phyloP scores from a whole-genome alignment of 352 stramenopile species.

The Elongisporangium senticosum region DNA sequence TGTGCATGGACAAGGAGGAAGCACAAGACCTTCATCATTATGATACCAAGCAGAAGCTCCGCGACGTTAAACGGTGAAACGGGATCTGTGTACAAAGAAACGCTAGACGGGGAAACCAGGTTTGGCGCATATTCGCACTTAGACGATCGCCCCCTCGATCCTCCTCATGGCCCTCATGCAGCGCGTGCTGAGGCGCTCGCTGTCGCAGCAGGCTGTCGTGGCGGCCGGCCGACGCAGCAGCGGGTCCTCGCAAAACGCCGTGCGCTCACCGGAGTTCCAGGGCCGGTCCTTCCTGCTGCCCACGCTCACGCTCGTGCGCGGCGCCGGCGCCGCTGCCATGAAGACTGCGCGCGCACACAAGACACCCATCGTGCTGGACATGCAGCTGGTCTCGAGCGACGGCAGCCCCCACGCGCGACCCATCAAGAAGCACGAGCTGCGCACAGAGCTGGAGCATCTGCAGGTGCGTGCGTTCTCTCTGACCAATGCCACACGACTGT shows the following conservation, averaged over 20 bases:
- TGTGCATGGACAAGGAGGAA: too few species aligned
- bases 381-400: conserved; percentile 71
- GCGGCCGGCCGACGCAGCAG: conserved; percentile 24
- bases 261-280: conserved; percentile 40
- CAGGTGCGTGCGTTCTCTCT: conserved; percentile 22
- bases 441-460: conserved; percentile 54
- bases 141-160: neutral
- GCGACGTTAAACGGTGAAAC: too few species aligned
- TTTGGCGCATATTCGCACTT: neutral
- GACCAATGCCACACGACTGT: neutral
- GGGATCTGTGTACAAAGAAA: neutral
- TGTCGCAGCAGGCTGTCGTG: conserved; percentile 55
- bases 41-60: too few species aligned
- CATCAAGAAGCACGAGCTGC: conserved; percentile 74
- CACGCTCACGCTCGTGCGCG: conserved; percentile 52
- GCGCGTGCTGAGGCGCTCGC: conserved; percentile 27
- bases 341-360: conserved; percentile 18
- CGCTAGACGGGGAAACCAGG: neutral
- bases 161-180: conserved; percentile 19
- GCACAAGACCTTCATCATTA: too few species aligned
- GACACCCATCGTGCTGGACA: conserved; percentile 65
- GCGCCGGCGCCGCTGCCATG: conserved; percentile 6
- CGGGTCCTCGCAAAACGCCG: conserved; percentile 16
- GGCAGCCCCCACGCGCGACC: conserved; percentile 64
- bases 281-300: conserved; percentile 69